Conservation (phyloP, 2,329 filamentous ascomycete genomes). For the Fusarium hostae region DNA sequence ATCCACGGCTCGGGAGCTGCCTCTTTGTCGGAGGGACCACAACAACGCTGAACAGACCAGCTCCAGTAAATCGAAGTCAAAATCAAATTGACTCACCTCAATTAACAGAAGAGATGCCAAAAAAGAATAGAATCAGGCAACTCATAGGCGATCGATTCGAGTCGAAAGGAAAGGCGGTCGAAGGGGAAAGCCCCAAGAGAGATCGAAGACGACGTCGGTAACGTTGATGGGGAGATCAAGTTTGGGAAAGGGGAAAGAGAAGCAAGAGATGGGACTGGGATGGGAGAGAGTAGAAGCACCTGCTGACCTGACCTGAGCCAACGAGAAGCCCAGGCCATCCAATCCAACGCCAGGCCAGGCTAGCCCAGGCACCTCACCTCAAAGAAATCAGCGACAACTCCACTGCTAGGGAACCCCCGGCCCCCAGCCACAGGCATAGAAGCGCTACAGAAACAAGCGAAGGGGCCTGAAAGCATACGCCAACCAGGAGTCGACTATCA, state of each 20-base stretch:
- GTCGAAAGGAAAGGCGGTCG: conserved; percentile 33
- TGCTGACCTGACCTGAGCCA: conserved; percentile 8
- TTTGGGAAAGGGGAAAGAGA: conserved; percentile 43
- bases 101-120: conserved; percentile 36
- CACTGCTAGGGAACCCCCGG: conserved; percentile 29
- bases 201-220: conserved; percentile 32
- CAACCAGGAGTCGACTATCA: conserved; percentile 28
- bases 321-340: conserved; percentile 5
- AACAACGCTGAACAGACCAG: conserved; percentile 29
- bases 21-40: conserved; percentile 22
- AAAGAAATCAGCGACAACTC: conserved; percentile 28
- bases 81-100: conserved; percentile 34
- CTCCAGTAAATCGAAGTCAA: neutral
- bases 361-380: conserved; percentile 22
- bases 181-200: conserved; percentile 32
- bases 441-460: conserved; percentile 40
- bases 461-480: conserved; percentile 20
- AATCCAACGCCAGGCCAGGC: conserved; percentile 5
- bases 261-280: conserved; percentile 21
- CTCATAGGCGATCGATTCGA: conserved; percentile 34
- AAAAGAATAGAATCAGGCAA: conserved; percentile 34
- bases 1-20: conserved; percentile 23
- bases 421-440: conserved; percentile 24
- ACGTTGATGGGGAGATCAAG: conserved; percentile 42
- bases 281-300: conserved; percentile 22